Base-by-base conservation (phyloP, 768 basidiomycete species). In the Leucosporidium creatinivorum region DNA sequence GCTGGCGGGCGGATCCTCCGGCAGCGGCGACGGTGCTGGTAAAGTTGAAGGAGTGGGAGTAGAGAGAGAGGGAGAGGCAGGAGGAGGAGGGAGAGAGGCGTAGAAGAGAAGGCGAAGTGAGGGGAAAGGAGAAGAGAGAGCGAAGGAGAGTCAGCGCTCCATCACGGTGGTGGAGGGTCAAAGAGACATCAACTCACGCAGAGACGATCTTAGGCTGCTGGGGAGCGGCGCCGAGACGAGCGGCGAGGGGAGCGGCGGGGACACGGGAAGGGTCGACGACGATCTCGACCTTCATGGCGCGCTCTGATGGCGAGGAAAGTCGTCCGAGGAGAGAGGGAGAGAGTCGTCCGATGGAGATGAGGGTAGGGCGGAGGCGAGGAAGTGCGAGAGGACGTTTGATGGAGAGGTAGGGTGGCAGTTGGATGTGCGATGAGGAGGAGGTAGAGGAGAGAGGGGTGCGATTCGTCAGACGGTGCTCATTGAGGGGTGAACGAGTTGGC, bases 231-330 rank as follows among this genome's bases (percentile, higher is more conserved):
- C 90, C 89, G 47, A 99, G 90, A 62, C 96, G 89, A 30, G 89
- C 85, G 23, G 85, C 85, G 70, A 99, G 83, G 7, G 89, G 83
- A 25, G 81, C 81, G 15, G 81, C 78, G 17, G 84, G 79, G 9
- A 85, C 82, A 59, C 79, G 77, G 55, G 86, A 83, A 18, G 91
- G 91, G 81, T 94, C 91, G 77, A 94, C 84, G 55, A 98, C 86
- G 73, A 98, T 91, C 83, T 99, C 94, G 70, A 98, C 93, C 83
- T 93, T 94, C 93, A 98, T 96, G 28, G 91, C 89, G 73, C 90
- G 89, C 84, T 90, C 94, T 98, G 78, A 67, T 58, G 52, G 23
- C 19, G 54, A 64, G 66, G 51, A 54, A 61, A 54, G n/a, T 1
- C 10, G 55, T 23, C 17, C 31, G 30, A 48, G n/a, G 28, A 18